These are phyloP conservation scores for Penicillium sp. DNA, from an alignment of 2,329 filamentous ascomycete species.

Conservation along the genomic window DNA sequence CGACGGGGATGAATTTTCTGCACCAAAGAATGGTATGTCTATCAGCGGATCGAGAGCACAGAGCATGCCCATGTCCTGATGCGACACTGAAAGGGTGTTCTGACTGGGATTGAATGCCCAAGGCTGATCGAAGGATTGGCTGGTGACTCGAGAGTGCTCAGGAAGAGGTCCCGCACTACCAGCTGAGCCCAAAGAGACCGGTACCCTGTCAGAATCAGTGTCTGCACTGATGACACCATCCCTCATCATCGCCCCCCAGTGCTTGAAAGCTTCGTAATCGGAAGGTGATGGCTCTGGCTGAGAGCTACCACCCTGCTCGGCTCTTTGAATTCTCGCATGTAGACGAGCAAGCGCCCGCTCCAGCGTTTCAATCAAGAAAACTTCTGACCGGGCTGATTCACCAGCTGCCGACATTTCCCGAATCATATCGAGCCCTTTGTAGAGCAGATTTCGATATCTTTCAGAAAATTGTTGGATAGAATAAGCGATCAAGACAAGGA, in stretches of 20 bases:
- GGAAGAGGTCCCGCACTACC: background rate
- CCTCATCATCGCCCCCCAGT: background rate
- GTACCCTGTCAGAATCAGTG: background rate
- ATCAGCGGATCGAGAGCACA: slow-evolving; percentile 8
- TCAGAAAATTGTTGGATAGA: slow-evolving; percentile 24
- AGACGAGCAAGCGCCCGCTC: slow-evolving; percentile 21
- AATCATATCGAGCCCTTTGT: slow-evolving; percentile 26
- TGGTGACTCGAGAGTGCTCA: background rate
- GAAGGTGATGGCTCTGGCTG: background rate
- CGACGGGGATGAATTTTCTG: slow-evolving; percentile 7
- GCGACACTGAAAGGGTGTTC: background rate
- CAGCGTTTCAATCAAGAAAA: slow-evolving; percentile 27
- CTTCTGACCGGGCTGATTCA: slow-evolving; percentile 29
- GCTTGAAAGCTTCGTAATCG: background rate
- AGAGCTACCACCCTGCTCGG: background rate
- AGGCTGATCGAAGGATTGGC: background rate
- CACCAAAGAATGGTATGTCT: slow-evolving; percentile 13
- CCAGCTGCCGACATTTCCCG: slow-evolving; percentile 27
- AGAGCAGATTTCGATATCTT: slow-evolving; percentile 17
- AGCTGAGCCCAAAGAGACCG: background rate
- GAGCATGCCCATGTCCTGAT: slow-evolving; percentile 5
- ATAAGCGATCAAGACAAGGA: slow-evolving; percentile 32
- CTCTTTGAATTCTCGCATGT: slow-evolving; percentile 5
- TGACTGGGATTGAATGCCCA: background rate
- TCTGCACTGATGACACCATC: background rate